Evolutionary conservation across 306 rosid genomes (phyloP).

Genomic region (Rubus parviflorus): DNA sequence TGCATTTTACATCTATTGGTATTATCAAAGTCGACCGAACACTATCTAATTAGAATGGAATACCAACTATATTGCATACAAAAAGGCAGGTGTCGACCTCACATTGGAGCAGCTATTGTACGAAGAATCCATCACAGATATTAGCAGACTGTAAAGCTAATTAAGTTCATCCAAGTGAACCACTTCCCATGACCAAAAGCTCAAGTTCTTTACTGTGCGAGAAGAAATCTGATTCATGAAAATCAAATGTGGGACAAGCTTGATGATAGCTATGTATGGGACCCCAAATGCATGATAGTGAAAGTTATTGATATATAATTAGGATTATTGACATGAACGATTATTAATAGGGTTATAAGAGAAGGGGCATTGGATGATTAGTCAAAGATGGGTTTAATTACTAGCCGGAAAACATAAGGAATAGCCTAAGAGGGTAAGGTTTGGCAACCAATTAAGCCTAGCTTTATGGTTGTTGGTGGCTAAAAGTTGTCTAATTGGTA

Average conservation of each 20-base stretch:
- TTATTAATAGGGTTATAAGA: conserved; percentile 11
- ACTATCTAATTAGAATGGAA: neutral
- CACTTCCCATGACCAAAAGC: neutral
- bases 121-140: neutral
- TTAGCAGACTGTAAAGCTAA: conserved; percentile 16
- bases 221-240: conserved; percentile 29
- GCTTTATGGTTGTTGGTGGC: conserved; percentile 33
- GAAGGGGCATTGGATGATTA: conserved; percentile 9
- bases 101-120: neutral
- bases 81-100: neutral
- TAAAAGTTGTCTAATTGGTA: conserved; percentile 40
- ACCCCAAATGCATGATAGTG: conserved; percentile 38
- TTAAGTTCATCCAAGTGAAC: conserved; percentile 16
- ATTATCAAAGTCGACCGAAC: neutral
- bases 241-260: conserved; percentile 36
- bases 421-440: conserved; percentile 16
- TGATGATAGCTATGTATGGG: conserved; percentile 27
- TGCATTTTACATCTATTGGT: neutral
- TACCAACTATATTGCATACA: neutral
- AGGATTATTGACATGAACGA: conserved; percentile 27
- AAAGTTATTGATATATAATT: conserved; percentile 19
- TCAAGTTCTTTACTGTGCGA: conserved; percentile 22
- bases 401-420: conserved; percentile 41
- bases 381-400: conserved; percentile 38
- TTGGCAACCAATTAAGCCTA: conserved; percentile 37